Conservation (phyloP, 2,329 filamentous ascomycete genomes). For the Aspergillus sp. region DNA sequence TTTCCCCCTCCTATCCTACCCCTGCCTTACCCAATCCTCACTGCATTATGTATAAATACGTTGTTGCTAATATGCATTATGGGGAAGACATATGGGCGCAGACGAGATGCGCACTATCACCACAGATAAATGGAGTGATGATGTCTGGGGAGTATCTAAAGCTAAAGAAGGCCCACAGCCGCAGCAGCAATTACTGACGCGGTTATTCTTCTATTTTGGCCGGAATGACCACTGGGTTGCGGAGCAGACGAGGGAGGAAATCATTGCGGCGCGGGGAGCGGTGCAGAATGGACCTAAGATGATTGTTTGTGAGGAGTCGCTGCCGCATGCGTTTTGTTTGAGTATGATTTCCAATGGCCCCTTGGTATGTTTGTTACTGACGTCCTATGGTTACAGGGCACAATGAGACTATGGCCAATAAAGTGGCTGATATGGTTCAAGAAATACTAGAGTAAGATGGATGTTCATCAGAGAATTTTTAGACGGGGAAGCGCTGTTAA, state of each 20-base stretch:
- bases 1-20: neutral
- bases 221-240: slow-evolving; percentile 63
- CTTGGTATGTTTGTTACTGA: neutral
- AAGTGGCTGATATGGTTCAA: slow-evolving; percentile 49
- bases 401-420: slow-evolving; percentile 52
- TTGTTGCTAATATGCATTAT: neutral
- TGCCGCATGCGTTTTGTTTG: slow-evolving; percentile 62
- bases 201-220: slow-evolving; percentile 60
- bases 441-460: slow-evolving; percentile 20
- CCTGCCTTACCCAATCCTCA: too few relatives aligned
- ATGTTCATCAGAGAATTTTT: neutral
- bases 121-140: slow-evolving; percentile 57
- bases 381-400: slow-evolving; percentile 27
- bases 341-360: slow-evolving; percentile 35
- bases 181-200: slow-evolving; percentile 35
- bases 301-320: slow-evolving; percentile 54
- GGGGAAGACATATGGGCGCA: slow-evolving; percentile 52
- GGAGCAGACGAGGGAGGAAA: slow-evolving; percentile 55
- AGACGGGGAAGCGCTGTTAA: neutral
- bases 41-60: neutral
- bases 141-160: slow-evolving; percentile 56
- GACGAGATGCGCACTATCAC: slow-evolving; percentile 60
- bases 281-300: slow-evolving; percentile 47
- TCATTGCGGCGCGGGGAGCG: slow-evolving; percentile 48
- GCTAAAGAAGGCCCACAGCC: neutral